Conservation (phyloP, 176 grass and related monocot genomes). For the Bromus sterilis region DNA sequence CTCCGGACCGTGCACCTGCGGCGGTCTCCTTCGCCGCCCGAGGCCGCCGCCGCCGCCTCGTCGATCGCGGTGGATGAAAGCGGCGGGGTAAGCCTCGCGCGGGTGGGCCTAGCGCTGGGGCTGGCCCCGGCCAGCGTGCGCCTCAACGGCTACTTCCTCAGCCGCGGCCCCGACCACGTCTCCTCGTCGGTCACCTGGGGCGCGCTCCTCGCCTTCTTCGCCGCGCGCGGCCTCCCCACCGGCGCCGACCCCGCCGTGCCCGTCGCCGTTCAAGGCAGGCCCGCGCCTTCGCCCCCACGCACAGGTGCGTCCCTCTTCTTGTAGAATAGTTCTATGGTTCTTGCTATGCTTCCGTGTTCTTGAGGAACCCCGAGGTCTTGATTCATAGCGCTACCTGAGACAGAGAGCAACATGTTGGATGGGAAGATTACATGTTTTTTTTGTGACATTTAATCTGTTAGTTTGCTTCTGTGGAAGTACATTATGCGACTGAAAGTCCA, state of each 20-base stretch:
- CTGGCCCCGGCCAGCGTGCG: conserved; percentile 48
- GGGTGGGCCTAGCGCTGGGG: conserved; percentile 39
- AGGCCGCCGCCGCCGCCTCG: not conserved
- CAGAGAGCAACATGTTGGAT: not conserved
- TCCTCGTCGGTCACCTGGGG: conserved; percentile 54
- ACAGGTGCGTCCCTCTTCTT: conserved; percentile 9
- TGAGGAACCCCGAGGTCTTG: not conserved
- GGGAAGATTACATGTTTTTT: not conserved
- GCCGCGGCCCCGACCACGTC: conserved; percentile 29
- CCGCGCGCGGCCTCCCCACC: conserved; percentile 28
- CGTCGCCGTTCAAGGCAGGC: conserved; percentile 35
- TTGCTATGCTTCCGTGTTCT: not conserved
- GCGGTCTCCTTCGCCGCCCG: not conserved
- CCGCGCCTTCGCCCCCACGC: not conserved
- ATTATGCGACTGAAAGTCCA: not conserved
- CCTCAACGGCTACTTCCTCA: conserved; percentile 67
- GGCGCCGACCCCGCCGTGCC: conserved; percentile 27
- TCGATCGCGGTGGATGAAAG: conserved; percentile 9
- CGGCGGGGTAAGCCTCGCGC: conserved; percentile 39
- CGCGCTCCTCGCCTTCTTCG: conserved; percentile 53
- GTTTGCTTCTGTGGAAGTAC: not conserved
- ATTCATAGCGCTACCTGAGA: not conserved
- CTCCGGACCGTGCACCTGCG: conserved; percentile 12
- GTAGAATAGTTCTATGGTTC: no score
- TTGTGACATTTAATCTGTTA: not conserved